Evolutionary conservation across 1,284 basidiomycete genomes (phyloP), one percentile per base, ranked within the genome.

Genomic region (Athelia sp.): DNA sequence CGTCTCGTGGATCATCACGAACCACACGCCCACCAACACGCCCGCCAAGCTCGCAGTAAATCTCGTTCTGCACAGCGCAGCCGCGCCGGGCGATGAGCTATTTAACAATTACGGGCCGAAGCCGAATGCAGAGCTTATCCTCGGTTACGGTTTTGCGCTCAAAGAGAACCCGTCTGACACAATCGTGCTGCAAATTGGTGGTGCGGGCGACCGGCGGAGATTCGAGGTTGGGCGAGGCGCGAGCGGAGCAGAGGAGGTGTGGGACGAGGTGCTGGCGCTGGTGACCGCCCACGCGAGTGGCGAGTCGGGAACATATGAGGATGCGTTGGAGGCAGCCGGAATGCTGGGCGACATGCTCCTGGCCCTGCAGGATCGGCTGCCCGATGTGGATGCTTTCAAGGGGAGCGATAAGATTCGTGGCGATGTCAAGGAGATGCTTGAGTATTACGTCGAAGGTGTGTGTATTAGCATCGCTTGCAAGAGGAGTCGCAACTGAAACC

Each of bases 81-180:
- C 72, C 1, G 54, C 55, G 1, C 53, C 66, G 3, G 77, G 74
- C 36, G 56, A 72, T 15, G 87, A 96, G 63, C 69, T 93, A n/a
- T 85, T 87, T 72, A 96, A 95, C 68, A 95, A 94, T 62, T 92
- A 92, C 60, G 90, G 90, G 0, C 76, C 80, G 0, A 93, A 92
- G 64, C 82, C 91, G 0, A 95, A 94, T 64, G 78, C 90, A 21
- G 90, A 93, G 62, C 76, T 96, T 26, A 80, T 96, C 43, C 75
- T 96, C 2, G 90, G 87, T 2, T 96, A 95, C 61, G 93, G 93
- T 1, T 97, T 96, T 65, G 80, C 87, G 1, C 63, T 93, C 2
- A 68, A 74, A 1, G 58, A 75, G 23, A 93, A 95, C 58, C 87
- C 87, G 0, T 90, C 93, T 58, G 93, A 95, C 62, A 86, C 86